Evolutionary conservation across 495 filamentous ascomycete genomes (phyloP).

Genomic region (Talaromyces proteolyticus): DNA sequence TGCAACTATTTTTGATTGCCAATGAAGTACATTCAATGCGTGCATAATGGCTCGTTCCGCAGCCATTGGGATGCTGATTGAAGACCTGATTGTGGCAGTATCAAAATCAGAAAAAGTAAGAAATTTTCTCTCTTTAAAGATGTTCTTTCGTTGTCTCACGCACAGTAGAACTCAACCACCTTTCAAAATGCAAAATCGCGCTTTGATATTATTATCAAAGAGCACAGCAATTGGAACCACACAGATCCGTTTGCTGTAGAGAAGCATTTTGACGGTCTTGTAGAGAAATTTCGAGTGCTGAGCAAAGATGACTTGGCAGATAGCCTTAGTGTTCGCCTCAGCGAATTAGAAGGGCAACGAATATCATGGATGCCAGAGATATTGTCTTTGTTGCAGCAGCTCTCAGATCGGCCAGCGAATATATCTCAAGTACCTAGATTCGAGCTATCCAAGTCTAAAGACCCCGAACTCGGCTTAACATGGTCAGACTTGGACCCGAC

Average conservation of each 20-base stretch:
- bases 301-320: conserved; percentile 77
- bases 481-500: conserved; percentile 74
- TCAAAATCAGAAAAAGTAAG: conserved; percentile 27
- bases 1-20: not conserved
- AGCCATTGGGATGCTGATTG: conserved; percentile 25
- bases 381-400: conserved; percentile 69
- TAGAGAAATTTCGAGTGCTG: conserved; percentile 80
- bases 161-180: conserved; percentile 23
- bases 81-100: conserved; percentile 28
- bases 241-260: conserved; percentile 87
- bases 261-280: conserved; percentile 67
- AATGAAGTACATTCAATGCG: not conserved
- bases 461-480: conserved; percentile 24
- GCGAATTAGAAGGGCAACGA: conserved; percentile 45
- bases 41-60: conserved; percentile 43
- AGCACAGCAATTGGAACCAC: conserved; percentile 57
- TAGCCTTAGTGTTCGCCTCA: conserved; percentile 59
- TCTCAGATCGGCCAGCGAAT: conserved; percentile 70
- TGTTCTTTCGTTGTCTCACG: conserved; percentile 39
- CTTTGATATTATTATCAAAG: conserved; percentile 22
- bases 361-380: conserved; percentile 69
- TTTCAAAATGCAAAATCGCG: conserved; percentile 21
- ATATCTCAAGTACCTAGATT: conserved; percentile 6
- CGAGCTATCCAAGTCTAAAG: conserved; percentile 56
- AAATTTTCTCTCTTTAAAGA: conserved; percentile 16